Evolutionary conservation across 2,329 filamentous ascomycete genomes (phyloP).

Genomic region (Didymella keratinophila): DNA sequence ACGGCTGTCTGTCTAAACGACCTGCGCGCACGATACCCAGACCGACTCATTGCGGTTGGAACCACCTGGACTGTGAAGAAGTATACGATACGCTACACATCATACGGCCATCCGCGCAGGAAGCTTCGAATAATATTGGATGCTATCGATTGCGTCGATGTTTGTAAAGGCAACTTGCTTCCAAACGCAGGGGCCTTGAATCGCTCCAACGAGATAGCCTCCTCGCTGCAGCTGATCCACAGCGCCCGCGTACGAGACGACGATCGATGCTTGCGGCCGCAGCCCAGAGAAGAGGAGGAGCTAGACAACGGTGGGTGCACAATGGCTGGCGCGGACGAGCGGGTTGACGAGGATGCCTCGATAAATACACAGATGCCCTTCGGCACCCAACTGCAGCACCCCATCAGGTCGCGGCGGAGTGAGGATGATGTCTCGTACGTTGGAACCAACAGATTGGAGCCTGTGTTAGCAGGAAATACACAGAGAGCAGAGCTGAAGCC

Average conservation of each 20-base stretch:
- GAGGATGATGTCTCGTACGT: conserved; percentile 19
- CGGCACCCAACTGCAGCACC: conserved; percentile 33
- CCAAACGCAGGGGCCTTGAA: conserved; percentile 15
- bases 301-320: background rate
- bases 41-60: background rate
- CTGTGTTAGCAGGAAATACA: conserved; percentile 33
- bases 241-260: conserved; percentile 26
- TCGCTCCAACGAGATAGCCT: conserved; percentile 13
- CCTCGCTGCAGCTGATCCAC: conserved; percentile 21
- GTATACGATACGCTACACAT: conserved; percentile 37
- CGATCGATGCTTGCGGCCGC: conserved; percentile 26
- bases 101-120: conserved; percentile 36
- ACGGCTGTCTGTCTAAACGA: conserved; percentile 18
- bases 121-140: conserved; percentile 36
- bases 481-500: conserved; percentile 22
- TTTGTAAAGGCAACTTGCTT: background rate
- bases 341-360: background rate
- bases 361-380: conserved; percentile 32
- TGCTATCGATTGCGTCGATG: conserved; percentile 26
- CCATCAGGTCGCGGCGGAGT: conserved; percentile 4
- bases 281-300: conserved; percentile 4
- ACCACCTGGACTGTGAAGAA: conserved; percentile 23
- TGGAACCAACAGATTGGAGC: conserved; percentile 29
- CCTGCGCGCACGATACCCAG: conserved; percentile 19
- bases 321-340: conserved; percentile 20